Base-by-base conservation (phyloP, 2,329 filamentous ascomycete species). In the Trichoderma gracile region DNA sequence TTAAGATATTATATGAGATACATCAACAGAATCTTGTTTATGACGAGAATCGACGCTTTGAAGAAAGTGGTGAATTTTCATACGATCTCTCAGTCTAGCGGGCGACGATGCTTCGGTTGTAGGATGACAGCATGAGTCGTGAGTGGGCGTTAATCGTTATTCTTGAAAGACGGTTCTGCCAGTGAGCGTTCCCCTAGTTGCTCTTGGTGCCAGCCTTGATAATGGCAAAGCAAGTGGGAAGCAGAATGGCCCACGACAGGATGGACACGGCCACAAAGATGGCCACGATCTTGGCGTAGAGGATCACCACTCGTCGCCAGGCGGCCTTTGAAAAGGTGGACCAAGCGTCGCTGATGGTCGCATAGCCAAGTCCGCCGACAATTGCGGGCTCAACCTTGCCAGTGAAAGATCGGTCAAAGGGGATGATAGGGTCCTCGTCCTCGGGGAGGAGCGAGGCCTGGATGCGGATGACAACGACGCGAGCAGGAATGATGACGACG, bases 361-460 rank as follows among this genome's bases (percentile, higher is more conserved):
- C 82, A 69, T 86, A 87, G 69, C 91, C 90, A 68, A 82, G 85
- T 62, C 90, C 91, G 65, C 86, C 88, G n/a, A 92, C 80, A 56
- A 92, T 83, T 66, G 86, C 84, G n/a, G 91, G 88, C 68, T 89
- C 86, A 30, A 94, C 86, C 73, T 88, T 89, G 70, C 91, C 91
- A 68, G 84, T 86, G 72, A 96, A 96, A 33, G 89, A 89, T 68
- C 93, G 90, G 81, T 98, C 94, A 72, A 98, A 97, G 38, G 92
- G 89, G 42, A 98, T 88, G 68, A 97, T 90, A 27, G 91, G 87
- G 78, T 96, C 89, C 69, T 93, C 85, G 19, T 91, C 88, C 65
- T 92, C 89, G 0, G 92, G 86, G 3, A 98, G 86, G 70, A 97
- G 87, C 55, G 91, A 94, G 7, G 93, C 93, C 75, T 96, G 92